Base-by-base conservation (phyloP, 306 rosid species). In the Cicer cuneatum region DNA sequence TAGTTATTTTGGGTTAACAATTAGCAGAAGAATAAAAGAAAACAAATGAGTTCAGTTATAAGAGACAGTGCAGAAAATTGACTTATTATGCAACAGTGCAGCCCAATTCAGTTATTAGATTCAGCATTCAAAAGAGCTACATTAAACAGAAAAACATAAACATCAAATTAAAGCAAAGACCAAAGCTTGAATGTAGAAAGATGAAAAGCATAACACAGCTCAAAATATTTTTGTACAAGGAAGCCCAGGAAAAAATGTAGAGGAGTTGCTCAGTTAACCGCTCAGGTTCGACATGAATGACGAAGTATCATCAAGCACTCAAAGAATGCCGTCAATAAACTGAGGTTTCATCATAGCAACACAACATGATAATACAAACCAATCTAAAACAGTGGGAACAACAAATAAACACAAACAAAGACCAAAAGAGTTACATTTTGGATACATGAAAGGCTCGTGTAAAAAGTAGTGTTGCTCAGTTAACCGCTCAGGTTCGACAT, bases 401-500 rank as follows among this genome's bases (percentile, higher is more conserved):
- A 46, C 10, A 11, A 13, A 7, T 4, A 46, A 3, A 29, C 35
- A 29, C 1, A 29, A 4, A 29, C 33, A 29, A 29, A 4, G 0
- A 29, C 33, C 0, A 29, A 29, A 29, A 29, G 4, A 29, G 5
- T 29, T 29, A 29, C 4, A 4, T 29, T 29, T 29, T 29, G 3
- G 0, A 29, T 4, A 29, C 5, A 3, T 4, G 5, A 29, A 4
- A 29, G 35, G 35, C 5, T 29, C 5, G 5, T 3, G 5, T 3
- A 29, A 29, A 29, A 29, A 29, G 24, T 5, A 15, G 47, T 49
- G 83, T 69, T 81, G 81, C 78, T 81, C 75, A 73, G 82, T 29
- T 84, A 84, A 80, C 87, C 82, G 80, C 85, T 84, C 85, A 80
- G 87, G 13, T 67, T 80, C 80, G 71, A 59, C 84, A 80, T 16